Evolutionary conservation across 768 basidiomycete species (phyloP).

Genomic region (Trametes gibbosa): DNA sequence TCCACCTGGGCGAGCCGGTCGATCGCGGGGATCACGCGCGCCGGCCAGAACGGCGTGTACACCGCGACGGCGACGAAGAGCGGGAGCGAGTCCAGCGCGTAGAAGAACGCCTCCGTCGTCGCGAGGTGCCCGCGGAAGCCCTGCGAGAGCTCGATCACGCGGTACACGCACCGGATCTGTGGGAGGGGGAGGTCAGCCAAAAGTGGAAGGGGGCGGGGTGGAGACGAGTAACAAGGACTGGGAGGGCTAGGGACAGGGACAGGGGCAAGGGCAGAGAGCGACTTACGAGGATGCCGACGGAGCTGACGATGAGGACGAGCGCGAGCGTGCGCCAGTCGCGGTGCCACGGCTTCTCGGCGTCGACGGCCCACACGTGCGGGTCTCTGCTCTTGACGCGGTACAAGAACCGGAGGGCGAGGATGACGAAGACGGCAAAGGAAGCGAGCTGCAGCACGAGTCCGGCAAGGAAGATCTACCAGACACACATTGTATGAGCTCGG

Average conservation of each 20-base stretch:
- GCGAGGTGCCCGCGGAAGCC: constrained; percentile 60
- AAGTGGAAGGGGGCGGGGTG: no score
- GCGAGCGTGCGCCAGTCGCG: constrained; percentile 60
- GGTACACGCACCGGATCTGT: constrained; percentile 60
- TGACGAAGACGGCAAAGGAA: constrained; percentile 50
- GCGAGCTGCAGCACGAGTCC: constrained; percentile 55
- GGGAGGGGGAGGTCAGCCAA: no score
- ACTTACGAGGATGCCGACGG: constrained; percentile 49
- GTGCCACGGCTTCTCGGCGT: constrained; percentile 43
- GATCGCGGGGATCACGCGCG: constrained; percentile 43
- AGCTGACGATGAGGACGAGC: constrained; percentile 49
- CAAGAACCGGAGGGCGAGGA: constrained; percentile 47
- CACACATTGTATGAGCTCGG: background rate
- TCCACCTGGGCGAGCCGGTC: constrained; percentile 9
- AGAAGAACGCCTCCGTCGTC: constrained; percentile 61
- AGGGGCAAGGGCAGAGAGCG: no score
- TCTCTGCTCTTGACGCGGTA: constrained; percentile 44
- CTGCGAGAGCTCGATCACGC: constrained; percentile 52
- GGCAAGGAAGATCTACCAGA: constrained; percentile 48
- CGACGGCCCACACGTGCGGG: constrained; percentile 40
- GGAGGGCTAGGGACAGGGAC: no score
- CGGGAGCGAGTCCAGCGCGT: constrained; percentile 65
- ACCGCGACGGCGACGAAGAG: constrained; percentile 56
- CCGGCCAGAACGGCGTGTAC: constrained; percentile 66
- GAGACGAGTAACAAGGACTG: no score